Conservation (phyloP, 768 basidiomycete genomes). For the Boletus rex-veris region DNA sequence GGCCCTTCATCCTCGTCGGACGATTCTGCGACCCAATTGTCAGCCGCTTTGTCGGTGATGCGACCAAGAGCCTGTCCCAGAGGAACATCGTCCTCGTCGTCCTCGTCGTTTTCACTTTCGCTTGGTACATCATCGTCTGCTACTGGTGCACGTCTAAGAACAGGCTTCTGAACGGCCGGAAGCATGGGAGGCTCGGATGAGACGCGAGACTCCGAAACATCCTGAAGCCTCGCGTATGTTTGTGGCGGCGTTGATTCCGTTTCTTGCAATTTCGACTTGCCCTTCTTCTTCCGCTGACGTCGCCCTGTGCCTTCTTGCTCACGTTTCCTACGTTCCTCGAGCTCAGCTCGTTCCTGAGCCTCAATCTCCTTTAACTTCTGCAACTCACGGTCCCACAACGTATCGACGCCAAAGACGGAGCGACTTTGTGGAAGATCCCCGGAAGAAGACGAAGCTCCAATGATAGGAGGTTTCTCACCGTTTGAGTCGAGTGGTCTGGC, state of each 20-base stretch:
- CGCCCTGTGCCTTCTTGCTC: conserved; percentile 46
- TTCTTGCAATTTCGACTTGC: conserved; percentile 46
- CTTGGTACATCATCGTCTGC: conserved; percentile 43
- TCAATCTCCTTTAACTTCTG: conserved; percentile 76
- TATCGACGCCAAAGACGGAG: conserved; percentile 93
- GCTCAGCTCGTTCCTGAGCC: conserved; percentile 56
- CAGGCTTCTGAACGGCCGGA: conserved; percentile 35
- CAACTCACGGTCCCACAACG: conserved; percentile 89
- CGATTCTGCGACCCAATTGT: conserved; percentile 50
- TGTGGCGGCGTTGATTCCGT: conserved; percentile 30
- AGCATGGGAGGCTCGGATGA: conserved; percentile 29
- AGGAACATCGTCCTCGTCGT: conserved; percentile 27
- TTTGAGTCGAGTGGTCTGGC: conserved; percentile 68
- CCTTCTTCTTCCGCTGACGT: conserved; percentile 35
- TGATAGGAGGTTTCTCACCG: conserved; percentile 31
- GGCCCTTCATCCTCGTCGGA: conserved; percentile 61
- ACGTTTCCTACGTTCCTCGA: conserved; percentile 45
- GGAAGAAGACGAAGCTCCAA: conserved; percentile 32
- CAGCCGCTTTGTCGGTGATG: conserved; percentile 20
- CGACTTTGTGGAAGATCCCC: conserved; percentile 43
- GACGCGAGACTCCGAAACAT: conserved; percentile 15
- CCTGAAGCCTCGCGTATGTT: conserved; percentile 35
- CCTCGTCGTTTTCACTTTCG: conserved; percentile 52
- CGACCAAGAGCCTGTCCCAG: conserved; percentile 18
- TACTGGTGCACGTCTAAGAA: conserved; percentile 28